Evolutionary conservation across 1,139 yeast genomes (phyloP).

Genomic region (Nakaseomyces delphensis): DNA sequence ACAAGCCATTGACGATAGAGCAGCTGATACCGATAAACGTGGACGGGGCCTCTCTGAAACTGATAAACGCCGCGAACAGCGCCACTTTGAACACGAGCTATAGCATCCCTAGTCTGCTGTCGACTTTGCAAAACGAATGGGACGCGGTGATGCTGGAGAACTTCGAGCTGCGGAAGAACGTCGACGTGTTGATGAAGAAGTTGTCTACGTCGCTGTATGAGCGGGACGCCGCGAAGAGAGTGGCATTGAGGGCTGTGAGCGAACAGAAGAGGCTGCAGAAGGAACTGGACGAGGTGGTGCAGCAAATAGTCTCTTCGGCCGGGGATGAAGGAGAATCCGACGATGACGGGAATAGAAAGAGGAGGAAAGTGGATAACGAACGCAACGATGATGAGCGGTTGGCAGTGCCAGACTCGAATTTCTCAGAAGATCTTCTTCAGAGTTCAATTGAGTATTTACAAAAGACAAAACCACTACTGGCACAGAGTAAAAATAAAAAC

Average conservation of each 20-base stretch:
- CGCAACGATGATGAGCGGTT: constrained; percentile 4
- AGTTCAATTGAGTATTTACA: constrained; percentile 1
- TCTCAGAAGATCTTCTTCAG: background rate
- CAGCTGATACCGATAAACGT: constrained; percentile 49
- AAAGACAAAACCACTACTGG: background rate
- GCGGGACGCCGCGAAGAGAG: constrained; percentile 85
- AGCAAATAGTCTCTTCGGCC: constrained; percentile 36
- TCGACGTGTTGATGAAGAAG: constrained; percentile 59
- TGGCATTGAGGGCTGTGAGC: constrained; percentile 61
- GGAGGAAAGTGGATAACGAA: no score
- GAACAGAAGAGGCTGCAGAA: constrained; percentile 64
- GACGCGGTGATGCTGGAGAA: constrained; percentile 79
- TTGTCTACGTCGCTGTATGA: constrained; percentile 70
- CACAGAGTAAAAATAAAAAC: background rate
- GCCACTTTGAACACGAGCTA: constrained; percentile 35
- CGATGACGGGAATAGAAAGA: constrained; percentile 5
- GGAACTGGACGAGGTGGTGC: constrained; percentile 66
- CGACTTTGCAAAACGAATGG: constrained; percentile 81
- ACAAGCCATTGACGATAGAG: constrained; percentile 47
- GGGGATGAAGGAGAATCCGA: constrained; percentile 20
- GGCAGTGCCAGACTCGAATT: constrained; percentile 4
- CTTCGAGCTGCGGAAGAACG: constrained; percentile 65
- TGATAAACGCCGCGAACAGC: constrained; percentile 21
- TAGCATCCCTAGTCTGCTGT: constrained; percentile 70
- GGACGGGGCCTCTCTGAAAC: constrained; percentile 27